These are phyloP conservation scores for Ophiocytium majus DNA, from an alignment of 352 stramenopile genomes.

Conservation along the genomic window DNA sequence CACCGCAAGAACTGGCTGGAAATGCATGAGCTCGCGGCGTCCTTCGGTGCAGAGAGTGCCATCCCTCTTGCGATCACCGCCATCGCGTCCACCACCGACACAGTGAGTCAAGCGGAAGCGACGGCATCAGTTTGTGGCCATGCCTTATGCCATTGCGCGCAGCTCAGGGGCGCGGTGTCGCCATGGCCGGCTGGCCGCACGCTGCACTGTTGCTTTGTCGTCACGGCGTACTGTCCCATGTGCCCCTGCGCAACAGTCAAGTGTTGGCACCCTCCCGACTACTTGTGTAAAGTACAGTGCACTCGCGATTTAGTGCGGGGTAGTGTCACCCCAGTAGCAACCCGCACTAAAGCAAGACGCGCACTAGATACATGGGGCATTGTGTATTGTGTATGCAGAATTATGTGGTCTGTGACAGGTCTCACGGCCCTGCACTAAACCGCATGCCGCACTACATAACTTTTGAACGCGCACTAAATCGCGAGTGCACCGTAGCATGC, in stretches of 20 bases:
- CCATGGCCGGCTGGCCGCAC: not conserved
- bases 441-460: too few species aligned
- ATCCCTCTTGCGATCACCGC: not conserved
- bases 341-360: too few species aligned
- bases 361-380: too few species aligned
- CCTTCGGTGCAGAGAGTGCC: not conserved
- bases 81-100: not conserved
- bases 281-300: too few species aligned
- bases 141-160: not conserved
- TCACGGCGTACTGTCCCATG: not conserved
- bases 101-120: not conserved
- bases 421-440: too few species aligned
- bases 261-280: not conserved
- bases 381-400: not conserved
- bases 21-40: not conserved
- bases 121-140: not conserved
- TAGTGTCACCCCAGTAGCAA: too few species aligned
- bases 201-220: not conserved
- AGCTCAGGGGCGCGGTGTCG: not conserved
- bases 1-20: slow-evolving; percentile 11
- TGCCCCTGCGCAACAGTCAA: not conserved
- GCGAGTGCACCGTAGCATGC: not conserved
- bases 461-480: not conserved
- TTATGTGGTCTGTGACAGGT: not conserved
- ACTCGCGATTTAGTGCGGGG: too few species aligned